Conservation (phyloP, 768 basidiomycete species). For the Chalciporus chontae region DNA sequence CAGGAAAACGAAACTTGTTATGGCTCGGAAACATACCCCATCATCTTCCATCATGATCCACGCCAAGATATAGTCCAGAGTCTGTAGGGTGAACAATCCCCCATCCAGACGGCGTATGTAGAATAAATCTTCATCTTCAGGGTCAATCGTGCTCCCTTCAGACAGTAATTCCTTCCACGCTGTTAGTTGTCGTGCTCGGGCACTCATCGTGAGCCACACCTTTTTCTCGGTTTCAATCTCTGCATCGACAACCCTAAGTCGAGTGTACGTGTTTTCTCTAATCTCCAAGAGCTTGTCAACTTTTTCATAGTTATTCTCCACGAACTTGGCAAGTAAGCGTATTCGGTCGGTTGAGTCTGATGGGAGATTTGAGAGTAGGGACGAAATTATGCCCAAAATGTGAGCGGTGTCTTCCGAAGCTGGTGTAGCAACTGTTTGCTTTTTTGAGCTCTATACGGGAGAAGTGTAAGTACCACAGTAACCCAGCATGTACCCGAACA, state of each 20-base stretch:
- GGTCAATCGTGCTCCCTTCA: slow-evolving; percentile 52
- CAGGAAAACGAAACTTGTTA: slow-evolving; percentile 1
- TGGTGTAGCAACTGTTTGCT: slow-evolving; percentile 53
- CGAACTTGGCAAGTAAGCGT: slow-evolving; percentile 88
- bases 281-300: slow-evolving; percentile 90
- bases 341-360: slow-evolving; percentile 80
- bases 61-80: slow-evolving; percentile 88
- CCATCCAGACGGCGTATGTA: slow-evolving; percentile 87
- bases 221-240: slow-evolving; percentile 70
- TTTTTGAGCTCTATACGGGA: slow-evolving; percentile 48
- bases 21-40: slow-evolving; percentile 56
- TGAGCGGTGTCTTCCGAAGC: slow-evolving; percentile 84
- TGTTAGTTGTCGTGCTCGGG: not conserved
- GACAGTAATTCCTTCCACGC: slow-evolving; percentile 41
- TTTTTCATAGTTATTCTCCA: slow-evolving; percentile 90
- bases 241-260: slow-evolving; percentile 57
- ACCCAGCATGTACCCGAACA: slow-evolving; percentile 6
- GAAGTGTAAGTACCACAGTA: slow-evolving; percentile 9
- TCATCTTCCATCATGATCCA: slow-evolving; percentile 99
- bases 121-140: slow-evolving; percentile 69
- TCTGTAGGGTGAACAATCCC: slow-evolving; percentile 86
- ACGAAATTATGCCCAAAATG: slow-evolving; percentile 82
- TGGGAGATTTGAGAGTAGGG: slow-evolving; percentile 80
- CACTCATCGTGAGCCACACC: slow-evolving; percentile 33
- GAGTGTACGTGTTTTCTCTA: slow-evolving; percentile 61